phyloP scores from a whole-genome alignment of 805 yeast species.

The Candida qinlingensis region DNA sequence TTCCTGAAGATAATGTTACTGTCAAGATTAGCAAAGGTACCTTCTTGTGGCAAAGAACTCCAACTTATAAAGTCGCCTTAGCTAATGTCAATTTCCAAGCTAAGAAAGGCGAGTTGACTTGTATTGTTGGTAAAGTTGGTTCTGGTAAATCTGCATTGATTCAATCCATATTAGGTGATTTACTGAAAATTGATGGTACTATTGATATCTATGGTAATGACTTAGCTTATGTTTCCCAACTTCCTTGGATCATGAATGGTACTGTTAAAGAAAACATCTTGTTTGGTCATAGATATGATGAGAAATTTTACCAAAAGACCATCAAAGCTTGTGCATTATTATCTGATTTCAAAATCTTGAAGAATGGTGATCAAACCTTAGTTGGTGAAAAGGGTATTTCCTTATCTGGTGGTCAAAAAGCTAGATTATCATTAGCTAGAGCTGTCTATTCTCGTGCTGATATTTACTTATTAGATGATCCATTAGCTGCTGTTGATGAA shows the following conservation, averaged over 20 bases:
- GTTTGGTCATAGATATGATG: conserved; percentile 83
- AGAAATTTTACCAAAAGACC: conserved; percentile 74
- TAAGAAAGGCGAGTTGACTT: conserved; percentile 70
- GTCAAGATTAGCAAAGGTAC: conserved; percentile 61
- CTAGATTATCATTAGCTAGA: conserved; percentile 88
- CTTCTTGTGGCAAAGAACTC: conserved; percentile 73
- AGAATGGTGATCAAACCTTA: conserved; percentile 85
- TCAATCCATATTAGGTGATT: conserved; percentile 77
- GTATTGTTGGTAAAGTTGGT: conserved; percentile 88
- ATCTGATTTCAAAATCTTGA: conserved; percentile 70
- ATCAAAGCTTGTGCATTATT: conserved; percentile 83
- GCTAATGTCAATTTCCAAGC: conserved; percentile 57
- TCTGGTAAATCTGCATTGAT: conserved; percentile 85
- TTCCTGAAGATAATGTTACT: conserved; percentile 57
- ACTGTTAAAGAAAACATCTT: conserved; percentile 85
- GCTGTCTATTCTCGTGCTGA: conserved; percentile 96
- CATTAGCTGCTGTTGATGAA: conserved; percentile 94
- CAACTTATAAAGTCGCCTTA: conserved; percentile 63
- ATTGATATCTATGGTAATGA: conserved; percentile 65
- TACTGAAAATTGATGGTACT: conserved; percentile 65
- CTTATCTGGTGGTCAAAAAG: conserved; percentile 96
- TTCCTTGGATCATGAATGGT: conserved; percentile 97
- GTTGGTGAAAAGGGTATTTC: conserved; percentile 98
- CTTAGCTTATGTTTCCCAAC: conserved; percentile 84
- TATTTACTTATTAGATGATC: conserved; percentile 84